phyloP scores from a whole-genome alignment of 352 stramenopile species.

The Globisporangium viniferum region DNA sequence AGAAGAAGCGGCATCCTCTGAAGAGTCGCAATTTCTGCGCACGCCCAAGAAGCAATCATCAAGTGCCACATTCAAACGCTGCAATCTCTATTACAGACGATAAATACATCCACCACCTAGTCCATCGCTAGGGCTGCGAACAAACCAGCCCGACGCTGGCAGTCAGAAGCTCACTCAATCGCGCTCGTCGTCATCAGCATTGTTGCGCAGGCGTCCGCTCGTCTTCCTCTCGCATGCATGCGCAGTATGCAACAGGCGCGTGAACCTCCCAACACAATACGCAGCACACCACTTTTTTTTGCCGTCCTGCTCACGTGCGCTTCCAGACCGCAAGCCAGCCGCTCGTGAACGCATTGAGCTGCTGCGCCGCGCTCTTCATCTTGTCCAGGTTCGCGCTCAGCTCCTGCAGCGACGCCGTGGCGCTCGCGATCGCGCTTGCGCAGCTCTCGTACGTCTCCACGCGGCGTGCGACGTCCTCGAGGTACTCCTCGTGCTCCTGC shows the following conservation, averaged over 20 bases:
- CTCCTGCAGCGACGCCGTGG: slow-evolving; percentile 59
- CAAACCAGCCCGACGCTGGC: no score
- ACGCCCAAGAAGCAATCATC: neutral
- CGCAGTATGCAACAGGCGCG: no score
- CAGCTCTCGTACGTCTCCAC: slow-evolving; percentile 71
- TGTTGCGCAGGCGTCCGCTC: no score
- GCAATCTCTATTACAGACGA: neutral
- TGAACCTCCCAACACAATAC: no score
- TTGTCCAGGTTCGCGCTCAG: slow-evolving; percentile 59
- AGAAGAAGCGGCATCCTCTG: neutral
- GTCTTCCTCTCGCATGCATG: no score
- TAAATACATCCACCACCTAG: neutral
- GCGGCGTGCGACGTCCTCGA: slow-evolving; percentile 39
- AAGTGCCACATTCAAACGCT: neutral
- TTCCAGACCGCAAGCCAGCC: slow-evolving; percentile 76
- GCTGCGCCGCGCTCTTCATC: slow-evolving; percentile 63
- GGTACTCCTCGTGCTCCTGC: slow-evolving; percentile 38
- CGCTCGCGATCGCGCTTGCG: slow-evolving; percentile 39
- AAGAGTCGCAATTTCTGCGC: neutral
- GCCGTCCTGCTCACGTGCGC: slow-evolving; percentile 22
- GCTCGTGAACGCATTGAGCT: slow-evolving; percentile 72
- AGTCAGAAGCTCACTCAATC: no score
- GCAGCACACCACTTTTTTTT: neutral
- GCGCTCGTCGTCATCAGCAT: neutral
- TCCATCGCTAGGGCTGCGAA: neutral